phyloP scores from a whole-genome alignment of 2,329 filamentous ascomycete species.

The Mycosphaerella arachidis region DNA sequence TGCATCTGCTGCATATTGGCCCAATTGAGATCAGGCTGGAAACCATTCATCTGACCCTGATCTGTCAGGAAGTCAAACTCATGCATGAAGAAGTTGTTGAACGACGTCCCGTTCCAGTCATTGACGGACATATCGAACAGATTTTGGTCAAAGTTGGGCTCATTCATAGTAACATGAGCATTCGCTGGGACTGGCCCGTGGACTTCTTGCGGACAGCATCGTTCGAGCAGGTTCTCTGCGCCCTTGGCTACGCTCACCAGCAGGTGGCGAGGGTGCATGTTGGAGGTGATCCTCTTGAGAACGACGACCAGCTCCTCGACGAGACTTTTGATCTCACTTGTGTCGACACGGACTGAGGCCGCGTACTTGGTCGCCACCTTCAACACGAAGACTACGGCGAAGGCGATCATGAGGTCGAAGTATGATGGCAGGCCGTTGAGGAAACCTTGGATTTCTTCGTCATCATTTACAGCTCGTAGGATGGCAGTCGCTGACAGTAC shows the following conservation, averaged over 20 bases:
- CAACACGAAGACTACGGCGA: constrained; percentile 30
- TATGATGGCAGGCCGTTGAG: constrained; percentile 31
- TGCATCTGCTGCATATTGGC: constrained; percentile 19
- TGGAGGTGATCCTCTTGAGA: constrained; percentile 25
- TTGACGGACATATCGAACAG: constrained; percentile 25
- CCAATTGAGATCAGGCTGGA: constrained; percentile 24
- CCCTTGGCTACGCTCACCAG: constrained; percentile 28
- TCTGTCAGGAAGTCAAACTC: constrained; percentile 31
- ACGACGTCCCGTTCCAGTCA: constrained; percentile 21
- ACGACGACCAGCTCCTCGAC: constrained; percentile 25
- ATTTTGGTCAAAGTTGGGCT: constrained; percentile 28
- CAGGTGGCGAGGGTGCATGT: constrained; percentile 30
- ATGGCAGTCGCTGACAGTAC: constrained; percentile 27
- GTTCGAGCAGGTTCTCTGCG: constrained; percentile 25
- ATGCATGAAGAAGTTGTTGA: constrained; percentile 31
- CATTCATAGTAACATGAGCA: constrained; percentile 27
- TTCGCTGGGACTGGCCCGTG: constrained; percentile 23
- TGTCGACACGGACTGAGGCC: constrained; percentile 25
- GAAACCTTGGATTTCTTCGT: constrained; percentile 27
- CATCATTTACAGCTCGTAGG: constrained; percentile 22
- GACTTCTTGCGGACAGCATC: constrained; percentile 17
- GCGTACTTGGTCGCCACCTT: constrained; percentile 31
- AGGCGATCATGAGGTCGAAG: constrained; percentile 33
- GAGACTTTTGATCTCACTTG: constrained; percentile 23
- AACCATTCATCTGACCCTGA: constrained; percentile 23